A percentile compares a stretch with the other conserved stretches of the same genome.
Conservation (phyloP, 495 filamentous ascomycete genomes). For the Cercophora newfieldiana region DNA sequence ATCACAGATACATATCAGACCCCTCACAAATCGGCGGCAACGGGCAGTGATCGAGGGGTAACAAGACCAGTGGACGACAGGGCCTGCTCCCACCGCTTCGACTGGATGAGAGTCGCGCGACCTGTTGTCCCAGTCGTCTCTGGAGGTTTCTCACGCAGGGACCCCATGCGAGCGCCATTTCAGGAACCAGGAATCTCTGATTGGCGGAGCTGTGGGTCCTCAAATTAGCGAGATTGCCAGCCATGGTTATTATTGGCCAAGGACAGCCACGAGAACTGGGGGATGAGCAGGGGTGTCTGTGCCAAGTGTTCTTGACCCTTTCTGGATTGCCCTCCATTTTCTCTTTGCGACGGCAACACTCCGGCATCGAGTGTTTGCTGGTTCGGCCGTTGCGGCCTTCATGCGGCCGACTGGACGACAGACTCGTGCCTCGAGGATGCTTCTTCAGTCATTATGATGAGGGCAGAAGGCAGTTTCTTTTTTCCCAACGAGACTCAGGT, state of each 20-base stretch:
- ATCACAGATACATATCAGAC: neutral
- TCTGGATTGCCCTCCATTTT: neutral
- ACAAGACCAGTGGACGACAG: conserved; percentile 7
- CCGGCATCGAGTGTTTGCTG: neutral
- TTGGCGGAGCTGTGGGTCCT: conserved; percentile 20
- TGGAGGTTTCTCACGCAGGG: conserved; percentile 18
- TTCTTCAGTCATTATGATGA: too few relatives aligned
- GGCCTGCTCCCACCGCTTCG: neutral
- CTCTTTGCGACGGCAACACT: neutral
- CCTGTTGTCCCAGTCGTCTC: conserved; percentile 5
- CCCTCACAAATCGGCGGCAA: neutral
- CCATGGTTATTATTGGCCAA: conserved; percentile 24
- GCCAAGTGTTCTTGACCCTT: neutral
- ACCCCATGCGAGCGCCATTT: conserved; percentile 15
- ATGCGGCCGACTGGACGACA: neutral
- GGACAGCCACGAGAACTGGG: neutral
- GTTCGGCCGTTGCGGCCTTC: neutral
- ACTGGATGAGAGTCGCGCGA: neutral
- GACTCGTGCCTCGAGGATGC: neutral
- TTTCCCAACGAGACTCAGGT: too few relatives aligned
- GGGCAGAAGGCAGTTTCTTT: too few relatives aligned
- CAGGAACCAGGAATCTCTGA: conserved; percentile 26
- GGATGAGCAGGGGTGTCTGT: conserved; percentile 4
- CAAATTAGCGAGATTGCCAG: conserved; percentile 32
- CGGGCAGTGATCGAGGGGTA: neutral